Base-by-base conservation (phyloP, 1,284 basidiomycete species). In the Cryptococcus depauperatus region DNA sequence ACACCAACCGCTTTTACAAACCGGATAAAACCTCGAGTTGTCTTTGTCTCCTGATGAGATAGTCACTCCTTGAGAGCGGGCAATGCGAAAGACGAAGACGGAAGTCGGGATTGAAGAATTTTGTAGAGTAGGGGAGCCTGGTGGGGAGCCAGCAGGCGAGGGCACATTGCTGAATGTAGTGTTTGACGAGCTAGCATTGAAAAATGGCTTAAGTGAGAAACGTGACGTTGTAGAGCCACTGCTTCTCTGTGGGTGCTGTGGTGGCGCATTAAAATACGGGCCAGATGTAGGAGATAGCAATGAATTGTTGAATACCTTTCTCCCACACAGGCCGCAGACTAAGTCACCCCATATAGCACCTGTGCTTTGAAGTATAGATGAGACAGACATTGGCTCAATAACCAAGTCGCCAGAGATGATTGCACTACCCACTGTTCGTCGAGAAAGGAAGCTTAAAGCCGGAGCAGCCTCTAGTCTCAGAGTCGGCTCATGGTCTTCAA, bases 401-500 rank as follows among this genome's bases (percentile, higher is more conserved):
- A 81, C 80, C 9, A 98, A 76, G 58, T 90, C 85, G 2, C 91
- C 90, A 11, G 79, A 80, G 54, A 96, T 80, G 46, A 98, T 85
- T 2, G 93, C 91, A 7, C 80, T 73, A 5, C 84, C 76, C 10
- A 96, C 85, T n/a, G 82, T 82, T 25, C 91, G 81, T 18, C 93
- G 79, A 8, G 85, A 85, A 11, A 98, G 76, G 85, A 89, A 97
- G 58, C 89, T 92, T 23, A 98, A 76, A 11, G 90, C 88, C 0
- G 92, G 88, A 0, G 93, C 91, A n/a, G 88, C 73, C 63, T 97
- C 91, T 21, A 98, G 78, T 3, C 95, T 82, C 29, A 97, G 74
- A 0, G 90, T 88, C 0, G 93, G 88, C 55, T 98, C 95, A 16
- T 92, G 86, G 69, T 98, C 93, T 71, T 98, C 95, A 3, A 77